Percentiles rank a stretch among this genome's conserved stretches.
Conservation (phyloP, 352 stramenopile species). For the Phytopythium chamaehyphon region DNA sequence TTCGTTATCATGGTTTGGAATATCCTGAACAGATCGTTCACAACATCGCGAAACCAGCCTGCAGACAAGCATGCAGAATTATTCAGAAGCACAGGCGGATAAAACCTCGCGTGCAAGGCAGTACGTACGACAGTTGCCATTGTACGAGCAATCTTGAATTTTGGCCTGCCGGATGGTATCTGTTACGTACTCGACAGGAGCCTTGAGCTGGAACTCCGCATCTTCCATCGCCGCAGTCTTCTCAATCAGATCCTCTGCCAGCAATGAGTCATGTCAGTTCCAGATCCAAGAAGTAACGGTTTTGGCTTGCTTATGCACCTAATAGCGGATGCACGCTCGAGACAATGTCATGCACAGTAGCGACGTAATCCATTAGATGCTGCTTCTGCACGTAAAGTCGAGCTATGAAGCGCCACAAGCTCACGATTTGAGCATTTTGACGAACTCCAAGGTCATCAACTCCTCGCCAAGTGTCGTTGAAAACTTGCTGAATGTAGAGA, state of each 20-base stretch:
- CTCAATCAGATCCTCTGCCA: slow-evolving; percentile 22
- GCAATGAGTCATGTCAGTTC: background rate
- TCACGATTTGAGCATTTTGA: slow-evolving; percentile 43
- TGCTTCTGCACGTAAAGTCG: slow-evolving; percentile 41
- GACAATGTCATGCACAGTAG: slow-evolving; percentile 27
- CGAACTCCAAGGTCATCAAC: slow-evolving; percentile 29
- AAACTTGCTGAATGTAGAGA: slow-evolving; percentile 32
- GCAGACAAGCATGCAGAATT: background rate
- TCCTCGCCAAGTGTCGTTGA: slow-evolving; percentile 51
- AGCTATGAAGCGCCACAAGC: slow-evolving; percentile 39
- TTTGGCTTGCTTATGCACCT: slow-evolving; percentile 6
- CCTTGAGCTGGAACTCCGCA: slow-evolving; percentile 57
- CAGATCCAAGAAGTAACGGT: background rate
- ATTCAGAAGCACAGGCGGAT: no score
- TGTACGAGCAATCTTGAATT: slow-evolving; percentile 52
- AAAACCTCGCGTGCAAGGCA: no score
- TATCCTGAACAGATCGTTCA: slow-evolving; percentile 43
- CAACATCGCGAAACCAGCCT: slow-evolving; percentile 37
- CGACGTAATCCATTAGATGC: slow-evolving; percentile 31
- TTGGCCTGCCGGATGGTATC: slow-evolving; percentile 44
- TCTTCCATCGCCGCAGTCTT: slow-evolving; percentile 47
- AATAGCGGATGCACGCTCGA: slow-evolving; percentile 29
- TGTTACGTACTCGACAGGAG: slow-evolving; percentile 52
- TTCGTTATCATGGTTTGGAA: slow-evolving; percentile 43
- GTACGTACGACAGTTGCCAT: slow-evolving; percentile 49